A percentile compares a stretch with the other conserved stretches of the same genome.
phyloP scores from a whole-genome alignment of 257 asterid genomes.

The Salvia splendens region DNA sequence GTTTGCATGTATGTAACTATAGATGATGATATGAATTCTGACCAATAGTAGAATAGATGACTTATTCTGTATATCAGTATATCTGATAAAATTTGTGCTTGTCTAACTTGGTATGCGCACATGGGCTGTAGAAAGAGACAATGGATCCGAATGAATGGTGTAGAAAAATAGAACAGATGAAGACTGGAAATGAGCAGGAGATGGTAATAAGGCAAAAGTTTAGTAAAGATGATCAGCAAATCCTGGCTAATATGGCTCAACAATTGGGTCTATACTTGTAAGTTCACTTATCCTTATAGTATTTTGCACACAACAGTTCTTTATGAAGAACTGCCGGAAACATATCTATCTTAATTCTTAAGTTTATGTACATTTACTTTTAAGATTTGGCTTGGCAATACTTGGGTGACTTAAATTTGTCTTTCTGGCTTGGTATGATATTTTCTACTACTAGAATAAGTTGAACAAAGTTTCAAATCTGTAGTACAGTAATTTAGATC shows the following conservation, averaged over 20 bases:
- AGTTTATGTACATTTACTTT: constrained; percentile 9
- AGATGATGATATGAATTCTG: constrained; percentile 2
- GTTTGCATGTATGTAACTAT: not conserved
- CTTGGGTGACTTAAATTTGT: constrained; percentile 2
- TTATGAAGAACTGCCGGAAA: constrained; percentile 2
- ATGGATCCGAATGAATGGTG: constrained; percentile 92
- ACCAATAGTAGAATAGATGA: not conserved
- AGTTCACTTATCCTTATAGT: constrained; percentile 36
- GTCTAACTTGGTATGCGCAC: constrained; percentile 15
- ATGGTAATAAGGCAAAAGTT: constrained; percentile 73
- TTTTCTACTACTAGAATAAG: constrained; percentile 4
- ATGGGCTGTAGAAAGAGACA: constrained; percentile 61
- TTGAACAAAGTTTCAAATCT: not conserved
- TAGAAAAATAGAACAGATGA: constrained; percentile 79
- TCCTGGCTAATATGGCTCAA: constrained; percentile 77
- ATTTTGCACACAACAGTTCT: not conserved
- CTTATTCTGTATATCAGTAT: not conserved
- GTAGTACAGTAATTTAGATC: constrained; percentile 1
- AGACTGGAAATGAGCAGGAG: constrained; percentile 82
- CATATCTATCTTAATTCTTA: not conserved
- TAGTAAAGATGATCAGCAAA: constrained; percentile 76
- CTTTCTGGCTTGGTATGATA: not conserved
- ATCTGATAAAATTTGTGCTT: constrained; percentile 3
- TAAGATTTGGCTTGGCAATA: constrained; percentile 16
- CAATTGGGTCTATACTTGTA: constrained; percentile 90